phyloP scores from a whole-genome alignment of 768 basidiomycete species.

The Phylloporus scabripes region DNA sequence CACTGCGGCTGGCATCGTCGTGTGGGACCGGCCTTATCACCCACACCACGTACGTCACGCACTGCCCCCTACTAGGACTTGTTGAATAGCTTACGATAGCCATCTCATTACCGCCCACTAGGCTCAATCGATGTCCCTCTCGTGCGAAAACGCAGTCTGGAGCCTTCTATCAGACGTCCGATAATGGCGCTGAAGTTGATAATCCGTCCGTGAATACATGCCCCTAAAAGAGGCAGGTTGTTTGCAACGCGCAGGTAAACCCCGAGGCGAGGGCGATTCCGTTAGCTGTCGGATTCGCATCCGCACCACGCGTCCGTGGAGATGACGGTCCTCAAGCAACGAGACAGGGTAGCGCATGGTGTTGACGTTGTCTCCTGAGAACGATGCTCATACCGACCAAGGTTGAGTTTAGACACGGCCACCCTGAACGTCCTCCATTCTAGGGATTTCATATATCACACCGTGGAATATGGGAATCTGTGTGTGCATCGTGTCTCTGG shows the following conservation, averaged over 20 bases:
- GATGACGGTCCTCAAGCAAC: background rate
- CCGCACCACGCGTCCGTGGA: background rate
- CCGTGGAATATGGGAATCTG: background rate
- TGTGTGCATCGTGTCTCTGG: background rate
- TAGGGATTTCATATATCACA: background rate
- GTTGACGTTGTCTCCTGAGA: background rate
- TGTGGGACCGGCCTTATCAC: too few species aligned
- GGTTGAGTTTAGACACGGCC: background rate
- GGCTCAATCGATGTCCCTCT: constrained; percentile 7
- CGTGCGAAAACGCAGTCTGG: constrained; percentile 2
- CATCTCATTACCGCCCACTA: constrained; percentile 12
- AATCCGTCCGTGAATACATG: constrained; percentile 3
- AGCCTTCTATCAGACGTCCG: constrained; percentile 8
- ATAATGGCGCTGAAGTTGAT: constrained; percentile 5
- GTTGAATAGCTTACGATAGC: constrained; percentile 11
- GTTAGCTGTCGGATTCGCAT: constrained; percentile 1
- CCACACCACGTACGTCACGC: constrained; percentile 8
- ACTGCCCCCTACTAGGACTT: constrained; percentile 7
- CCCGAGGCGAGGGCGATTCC: constrained; percentile 5
- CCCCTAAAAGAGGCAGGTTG: background rate
- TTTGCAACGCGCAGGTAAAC: constrained; percentile 1
- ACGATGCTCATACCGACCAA: background rate
- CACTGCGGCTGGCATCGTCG: too few species aligned
- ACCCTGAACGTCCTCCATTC: background rate
- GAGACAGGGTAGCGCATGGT: background rate